phyloP scores from a whole-genome alignment of 108 stramenopile species.

The Cyclotella distinguenda region DNA sequence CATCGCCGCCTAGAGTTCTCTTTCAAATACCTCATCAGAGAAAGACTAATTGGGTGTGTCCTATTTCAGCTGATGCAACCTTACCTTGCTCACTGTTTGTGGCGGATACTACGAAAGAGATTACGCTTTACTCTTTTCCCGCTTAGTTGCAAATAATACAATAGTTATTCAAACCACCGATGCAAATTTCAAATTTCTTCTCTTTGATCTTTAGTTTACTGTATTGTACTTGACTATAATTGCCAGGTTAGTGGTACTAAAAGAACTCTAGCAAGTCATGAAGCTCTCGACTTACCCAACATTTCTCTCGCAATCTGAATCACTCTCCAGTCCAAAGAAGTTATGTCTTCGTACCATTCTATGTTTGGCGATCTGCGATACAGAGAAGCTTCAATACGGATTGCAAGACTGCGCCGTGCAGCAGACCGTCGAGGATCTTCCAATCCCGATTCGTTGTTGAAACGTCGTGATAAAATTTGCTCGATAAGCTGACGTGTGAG shows the following conservation, averaged over 20 bases:
- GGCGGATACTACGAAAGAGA: slow-evolving; percentile 74
- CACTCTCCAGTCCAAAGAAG: neutral
- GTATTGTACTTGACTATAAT: too few species aligned
- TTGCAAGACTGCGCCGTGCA: neutral
- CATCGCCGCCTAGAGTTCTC: slow-evolving; percentile 38
- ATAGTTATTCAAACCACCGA: too few species aligned
- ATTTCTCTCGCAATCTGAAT: slow-evolving; percentile 1
- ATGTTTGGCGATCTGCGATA: slow-evolving; percentile 6
- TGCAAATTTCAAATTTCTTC: too few species aligned
- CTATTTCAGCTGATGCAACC: slow-evolving; percentile 10
- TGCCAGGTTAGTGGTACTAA: too few species aligned
- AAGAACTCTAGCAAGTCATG: too few species aligned
- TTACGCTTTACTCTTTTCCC: slow-evolving; percentile 65
- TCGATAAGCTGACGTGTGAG: neutral
- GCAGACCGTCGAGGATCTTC: slow-evolving; percentile 1
- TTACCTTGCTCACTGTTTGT: slow-evolving; percentile 62
- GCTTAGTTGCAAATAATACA: too few species aligned
- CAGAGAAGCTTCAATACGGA: slow-evolving; percentile 1
- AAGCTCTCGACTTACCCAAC: too few species aligned
- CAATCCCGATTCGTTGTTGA: neutral
- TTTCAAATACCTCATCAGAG: slow-evolving; percentile 48
- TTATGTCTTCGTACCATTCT: neutral
- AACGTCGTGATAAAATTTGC: neutral
- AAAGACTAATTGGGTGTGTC: slow-evolving; percentile 68
- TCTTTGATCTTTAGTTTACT: too few species aligned